Evolutionary conservation across 2,329 filamentous ascomycete genomes (phyloP), one percentile per base, ranked within the genome.

Genomic region (Trichoderma cornu-damae): DNA sequence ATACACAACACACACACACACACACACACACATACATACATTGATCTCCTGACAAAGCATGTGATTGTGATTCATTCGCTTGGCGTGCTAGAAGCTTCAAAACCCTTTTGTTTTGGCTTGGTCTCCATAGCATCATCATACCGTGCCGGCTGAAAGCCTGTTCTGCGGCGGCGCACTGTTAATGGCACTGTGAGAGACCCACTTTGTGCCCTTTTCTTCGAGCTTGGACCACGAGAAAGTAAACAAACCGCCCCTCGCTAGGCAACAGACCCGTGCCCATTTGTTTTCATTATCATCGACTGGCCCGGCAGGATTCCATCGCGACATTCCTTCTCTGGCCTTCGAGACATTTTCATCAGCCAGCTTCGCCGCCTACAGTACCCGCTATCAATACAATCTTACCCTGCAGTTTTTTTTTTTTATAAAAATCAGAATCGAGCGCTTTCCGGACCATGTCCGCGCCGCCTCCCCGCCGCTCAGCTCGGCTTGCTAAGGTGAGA

Each of bases 401-500:
- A 54, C n/a, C 42, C 26, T 47, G 20, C 42, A 38, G 34, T 35
- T 46, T 50, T 54, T 55, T n/a, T n/a, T n/a, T n/a, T n/a, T n/a
- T n/a, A n/a, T n/a, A n/a, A n/a, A n/a, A 50, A 18, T 16, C 38
- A 47, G 9, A 51, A 30, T 51, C 22, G 40, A 55, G 51, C 46
- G 52, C 53, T 22, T 49, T 35, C 34, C 22, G 43, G 48, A 70
- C 47, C 60, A 76, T 75, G 71, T 70, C 73, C 47, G 34, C 52
- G 54, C 71, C 72, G 56, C 71, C 73, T 58, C 73, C 73, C 66
- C 75, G 75, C 64, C 73, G 75, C 59, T 77, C 75, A 55, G 74
- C 75, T 63, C 73, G 75, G 63, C 67, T 77, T 46, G 60, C 64
- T 18, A 75, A 74, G 72, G 73, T 75, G 67, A 63, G 62, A 54